Evolutionary conservation across 768 basidiomycete genomes (phyloP).

Genomic region (Leccinum boreale): DNA sequence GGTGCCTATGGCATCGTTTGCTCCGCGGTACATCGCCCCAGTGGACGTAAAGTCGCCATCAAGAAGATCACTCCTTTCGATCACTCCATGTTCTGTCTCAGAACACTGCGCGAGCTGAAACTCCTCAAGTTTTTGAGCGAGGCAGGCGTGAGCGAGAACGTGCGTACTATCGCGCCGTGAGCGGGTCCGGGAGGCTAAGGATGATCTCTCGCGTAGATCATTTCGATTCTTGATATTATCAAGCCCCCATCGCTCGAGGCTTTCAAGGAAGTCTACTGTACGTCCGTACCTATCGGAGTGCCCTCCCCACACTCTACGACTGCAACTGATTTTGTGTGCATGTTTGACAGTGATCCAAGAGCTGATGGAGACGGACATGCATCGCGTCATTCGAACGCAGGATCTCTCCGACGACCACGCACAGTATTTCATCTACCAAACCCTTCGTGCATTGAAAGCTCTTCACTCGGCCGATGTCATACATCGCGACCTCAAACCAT

Average conservation of each 20-base stretch:
- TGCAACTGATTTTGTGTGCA: neutral
- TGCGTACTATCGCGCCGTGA: slow-evolving; percentile 29
- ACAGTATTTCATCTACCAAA: slow-evolving; percentile 93
- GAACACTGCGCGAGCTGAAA: slow-evolving; percentile 86
- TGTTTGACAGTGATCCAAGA: slow-evolving; percentile 73
- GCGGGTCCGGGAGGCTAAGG: neutral
- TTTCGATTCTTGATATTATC: slow-evolving; percentile 87
- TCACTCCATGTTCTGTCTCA: slow-evolving; percentile 91
- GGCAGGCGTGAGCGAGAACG: slow-evolving; percentile 87
- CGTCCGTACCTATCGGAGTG: slow-evolving; percentile 23
- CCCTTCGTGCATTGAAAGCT: slow-evolving; percentile 92
- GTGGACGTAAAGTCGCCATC: slow-evolving; percentile 91
- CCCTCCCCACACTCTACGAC: neutral
- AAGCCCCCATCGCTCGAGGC: slow-evolving; percentile 75
- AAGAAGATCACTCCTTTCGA: slow-evolving; percentile 96
- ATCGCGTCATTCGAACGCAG: slow-evolving; percentile 93
- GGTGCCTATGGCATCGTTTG: slow-evolving; percentile 96
- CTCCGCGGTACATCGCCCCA: slow-evolving; percentile 85
- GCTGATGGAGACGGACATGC: slow-evolving; percentile 95
- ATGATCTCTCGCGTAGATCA: slow-evolving; percentile 51
- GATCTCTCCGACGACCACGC: slow-evolving; percentile 95
- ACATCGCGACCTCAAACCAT: slow-evolving; percentile 95
- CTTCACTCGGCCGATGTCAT: slow-evolving; percentile 96
- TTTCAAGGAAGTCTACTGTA: slow-evolving; percentile 84
- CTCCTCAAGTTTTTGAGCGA: slow-evolving; percentile 81